Percentiles rank a stretch among this genome's conserved stretches.
These are phyloP conservation scores for Sutorius eximius DNA, from an alignment of 1,284 basidiomycete genomes.

Conservation along the genomic window DNA sequence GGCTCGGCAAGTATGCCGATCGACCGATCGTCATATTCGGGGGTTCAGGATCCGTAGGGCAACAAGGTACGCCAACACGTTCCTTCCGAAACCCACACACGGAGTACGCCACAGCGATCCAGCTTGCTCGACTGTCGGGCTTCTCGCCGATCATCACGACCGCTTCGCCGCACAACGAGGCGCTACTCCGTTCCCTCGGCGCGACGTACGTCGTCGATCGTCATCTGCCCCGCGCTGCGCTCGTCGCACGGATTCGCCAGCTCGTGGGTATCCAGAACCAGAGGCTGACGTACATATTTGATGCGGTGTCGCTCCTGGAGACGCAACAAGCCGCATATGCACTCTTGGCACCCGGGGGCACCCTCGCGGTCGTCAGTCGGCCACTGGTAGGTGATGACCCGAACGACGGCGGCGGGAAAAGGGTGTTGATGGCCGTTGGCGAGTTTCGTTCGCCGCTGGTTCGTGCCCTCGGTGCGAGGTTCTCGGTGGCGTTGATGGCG, in stretches of 20 bases:
- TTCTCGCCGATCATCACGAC: constrained; percentile 44
- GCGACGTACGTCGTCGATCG: constrained; percentile 43
- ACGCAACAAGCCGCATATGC: constrained; percentile 12
- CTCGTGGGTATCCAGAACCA: neutral
- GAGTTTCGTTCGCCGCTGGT: constrained; percentile 3
- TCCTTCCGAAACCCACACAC: neutral
- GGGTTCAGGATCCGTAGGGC: constrained; percentile 38
- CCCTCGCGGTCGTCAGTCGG: neutral
- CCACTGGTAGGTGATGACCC: neutral
- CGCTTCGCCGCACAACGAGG: constrained; percentile 38
- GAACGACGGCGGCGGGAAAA: neutral
- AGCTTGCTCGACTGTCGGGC: constrained; percentile 41
- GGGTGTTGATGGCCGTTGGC: constrained; percentile 3
- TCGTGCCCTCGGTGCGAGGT: constrained; percentile 6
- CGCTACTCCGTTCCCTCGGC: constrained; percentile 40
- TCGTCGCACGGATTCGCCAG: constrained; percentile 3
- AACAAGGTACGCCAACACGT: constrained; percentile 15
- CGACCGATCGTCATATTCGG: constrained; percentile 41
- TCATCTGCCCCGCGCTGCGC: constrained; percentile 4
- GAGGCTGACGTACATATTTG: constrained; percentile 15
- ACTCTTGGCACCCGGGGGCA: constrained; percentile 12
- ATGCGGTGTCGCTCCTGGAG: constrained; percentile 17
- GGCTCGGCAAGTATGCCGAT: constrained; percentile 32
- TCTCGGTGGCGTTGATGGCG: constrained; percentile 4
- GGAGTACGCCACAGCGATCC: constrained; percentile 28